Conservation (phyloP, 495 filamentous ascomycete genomes). For the Delitschia confertaspora region DNA sequence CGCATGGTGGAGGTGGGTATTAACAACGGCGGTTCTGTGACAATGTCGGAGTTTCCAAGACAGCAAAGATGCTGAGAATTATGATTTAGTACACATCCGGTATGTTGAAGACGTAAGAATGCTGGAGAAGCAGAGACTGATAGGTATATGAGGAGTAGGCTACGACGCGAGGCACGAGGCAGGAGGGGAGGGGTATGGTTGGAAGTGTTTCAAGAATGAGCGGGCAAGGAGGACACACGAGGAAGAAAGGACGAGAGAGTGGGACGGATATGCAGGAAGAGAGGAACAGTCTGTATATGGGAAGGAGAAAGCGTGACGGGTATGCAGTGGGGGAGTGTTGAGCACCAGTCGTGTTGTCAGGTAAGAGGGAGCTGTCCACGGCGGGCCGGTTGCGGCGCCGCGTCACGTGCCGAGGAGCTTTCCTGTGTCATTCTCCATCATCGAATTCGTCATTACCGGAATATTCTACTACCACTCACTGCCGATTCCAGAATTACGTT, state of each 20-base stretch:
- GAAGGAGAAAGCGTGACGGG: neutral
- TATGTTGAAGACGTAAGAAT: neutral
- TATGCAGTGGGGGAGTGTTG: neutral
- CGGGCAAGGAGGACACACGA: neutral
- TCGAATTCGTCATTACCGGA: no score
- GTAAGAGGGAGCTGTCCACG: no score
- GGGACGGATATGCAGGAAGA: neutral
- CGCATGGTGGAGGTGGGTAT: slow-evolving; percentile 29
- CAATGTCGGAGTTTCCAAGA: neutral
- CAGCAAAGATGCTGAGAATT: slow-evolving; percentile 16
- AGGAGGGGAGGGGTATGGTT: neutral
- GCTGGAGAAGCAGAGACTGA: neutral
- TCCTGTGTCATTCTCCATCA: no score
- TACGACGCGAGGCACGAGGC: neutral
- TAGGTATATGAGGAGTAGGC: neutral
- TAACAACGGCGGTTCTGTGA: slow-evolving; percentile 1
- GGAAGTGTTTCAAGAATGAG: neutral
- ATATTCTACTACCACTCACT: no score
- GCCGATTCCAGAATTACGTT: no score
- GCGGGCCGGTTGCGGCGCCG: no score
- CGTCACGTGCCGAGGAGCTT: no score
- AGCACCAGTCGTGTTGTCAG: neutral
- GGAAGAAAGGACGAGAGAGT: neutral
- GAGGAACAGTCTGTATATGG: no score
- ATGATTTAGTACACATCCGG: neutral